phyloP scores from a whole-genome alignment of 306 rosid species.

The Vigna reflexopilosa region DNA sequence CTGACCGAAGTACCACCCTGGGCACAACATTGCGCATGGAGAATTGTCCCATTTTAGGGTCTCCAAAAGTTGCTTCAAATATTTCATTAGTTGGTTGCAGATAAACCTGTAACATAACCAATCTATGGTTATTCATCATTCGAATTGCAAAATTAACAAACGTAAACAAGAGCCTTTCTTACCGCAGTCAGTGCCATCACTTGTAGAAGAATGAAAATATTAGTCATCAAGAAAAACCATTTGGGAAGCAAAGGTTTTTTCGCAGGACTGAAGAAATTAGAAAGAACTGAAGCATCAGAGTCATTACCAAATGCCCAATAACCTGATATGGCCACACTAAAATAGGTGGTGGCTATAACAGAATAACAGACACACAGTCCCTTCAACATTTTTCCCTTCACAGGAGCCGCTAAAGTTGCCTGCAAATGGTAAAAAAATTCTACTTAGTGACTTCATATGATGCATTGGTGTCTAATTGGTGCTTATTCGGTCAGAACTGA shows the following conservation, averaged over 20 bases:
- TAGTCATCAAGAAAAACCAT: constrained; percentile 76
- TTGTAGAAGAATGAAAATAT: constrained; percentile 69
- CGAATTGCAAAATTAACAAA: constrained; percentile 25
- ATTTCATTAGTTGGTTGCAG: constrained; percentile 83
- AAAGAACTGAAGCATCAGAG: constrained; percentile 57
- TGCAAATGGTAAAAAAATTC: constrained; percentile 37
- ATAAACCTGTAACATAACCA: constrained; percentile 60
- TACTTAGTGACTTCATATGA: constrained; percentile 22
- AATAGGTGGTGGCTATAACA: constrained; percentile 62
- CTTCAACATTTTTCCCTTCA: constrained; percentile 84
- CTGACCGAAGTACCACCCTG: constrained; percentile 65
- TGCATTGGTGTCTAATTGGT: not conserved
- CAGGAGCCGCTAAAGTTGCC: constrained; percentile 88
- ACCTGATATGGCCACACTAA: constrained; percentile 72
- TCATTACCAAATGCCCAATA: constrained; percentile 91
- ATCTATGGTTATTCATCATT: constrained; percentile 30
- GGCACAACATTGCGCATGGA: constrained; percentile 68
- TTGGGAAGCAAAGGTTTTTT: constrained; percentile 56
- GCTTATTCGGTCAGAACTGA: constrained; percentile 31
- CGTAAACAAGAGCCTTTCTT: constrained; percentile 38
- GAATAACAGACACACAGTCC: constrained; percentile 74
- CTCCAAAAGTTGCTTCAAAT: constrained; percentile 67
- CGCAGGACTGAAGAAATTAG: constrained; percentile 54
- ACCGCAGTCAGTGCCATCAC: constrained; percentile 70
- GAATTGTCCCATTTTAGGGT: constrained; percentile 67